Conservation (phyloP, 352 stramenopile genomes). For the Globisporangium cylindrosporum region DNA sequence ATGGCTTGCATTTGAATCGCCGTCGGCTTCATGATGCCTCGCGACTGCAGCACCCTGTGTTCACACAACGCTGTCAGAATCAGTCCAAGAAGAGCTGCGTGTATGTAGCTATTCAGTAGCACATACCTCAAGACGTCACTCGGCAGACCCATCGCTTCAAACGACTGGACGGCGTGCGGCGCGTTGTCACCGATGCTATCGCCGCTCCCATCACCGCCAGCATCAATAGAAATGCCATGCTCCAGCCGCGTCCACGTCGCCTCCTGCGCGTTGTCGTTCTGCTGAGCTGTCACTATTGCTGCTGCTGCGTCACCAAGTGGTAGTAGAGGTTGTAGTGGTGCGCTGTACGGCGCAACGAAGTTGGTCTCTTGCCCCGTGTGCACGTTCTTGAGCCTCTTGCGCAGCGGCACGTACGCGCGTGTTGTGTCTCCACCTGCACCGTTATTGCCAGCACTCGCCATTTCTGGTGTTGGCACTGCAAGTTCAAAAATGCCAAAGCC, state of each 20-base stretch:
- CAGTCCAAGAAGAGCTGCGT: neutral
- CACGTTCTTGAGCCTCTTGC: conserved; percentile 32
- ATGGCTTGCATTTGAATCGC: conserved; percentile 96
- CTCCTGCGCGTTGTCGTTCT: conserved; percentile 24
- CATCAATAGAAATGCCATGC: conserved; percentile 34
- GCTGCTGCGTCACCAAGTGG: neutral
- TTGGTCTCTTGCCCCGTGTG: neutral
- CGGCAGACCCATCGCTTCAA: conserved; percentile 36
- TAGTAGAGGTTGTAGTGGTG: neutral
- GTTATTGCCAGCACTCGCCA: neutral
- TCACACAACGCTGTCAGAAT: neutral
- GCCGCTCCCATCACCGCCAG: conserved; percentile 26
- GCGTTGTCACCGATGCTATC: conserved; percentile 18
- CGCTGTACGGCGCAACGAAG: conserved; percentile 3
- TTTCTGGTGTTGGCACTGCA: conserved; percentile 11
- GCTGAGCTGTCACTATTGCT: neutral
- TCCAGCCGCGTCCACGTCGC: conserved; percentile 49
- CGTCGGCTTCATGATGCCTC: conserved; percentile 86
- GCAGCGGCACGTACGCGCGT: conserved; percentile 35
- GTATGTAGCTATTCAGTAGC: neutral
- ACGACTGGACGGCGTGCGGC: conserved; percentile 30
- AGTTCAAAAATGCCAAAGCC: neutral
- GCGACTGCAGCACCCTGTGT: conserved; percentile 28
- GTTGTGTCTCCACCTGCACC: neutral
- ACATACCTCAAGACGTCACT: conserved; percentile 20